Conservation (phyloP, 495 filamentous ascomycete genomes). For the Aspergillus coremiiformis region DNA sequence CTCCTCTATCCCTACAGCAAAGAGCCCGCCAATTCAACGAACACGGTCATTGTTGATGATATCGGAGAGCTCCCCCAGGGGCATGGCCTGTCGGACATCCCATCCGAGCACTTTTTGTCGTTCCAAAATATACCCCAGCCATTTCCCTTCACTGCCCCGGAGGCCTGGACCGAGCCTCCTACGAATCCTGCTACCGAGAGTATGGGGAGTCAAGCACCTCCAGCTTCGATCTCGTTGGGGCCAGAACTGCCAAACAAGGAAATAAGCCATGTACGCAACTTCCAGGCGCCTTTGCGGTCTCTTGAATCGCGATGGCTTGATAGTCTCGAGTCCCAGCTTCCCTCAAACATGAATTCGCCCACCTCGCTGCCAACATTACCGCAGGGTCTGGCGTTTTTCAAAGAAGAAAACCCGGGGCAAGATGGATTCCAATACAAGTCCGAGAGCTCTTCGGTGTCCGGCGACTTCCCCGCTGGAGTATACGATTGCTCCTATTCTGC, state of each 20-base stretch:
- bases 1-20: slow-evolving; percentile 37
- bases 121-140: slow-evolving; percentile 31
- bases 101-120: slow-evolving; percentile 26
- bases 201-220: slow-evolving; percentile 13
- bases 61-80: slow-evolving; percentile 28
- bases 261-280: slow-evolving; percentile 14
- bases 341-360: slow-evolving; percentile 25
- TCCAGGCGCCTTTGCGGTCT: slow-evolving; percentile 26
- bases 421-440: slow-evolving; percentile 37
- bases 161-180: slow-evolving; percentile 26
- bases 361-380: slow-evolving; percentile 18
- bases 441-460: slow-evolving; percentile 35
- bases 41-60: slow-evolving; percentile 39
- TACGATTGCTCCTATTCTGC: slow-evolving; percentile 35
- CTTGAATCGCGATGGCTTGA: slow-evolving; percentile 36
- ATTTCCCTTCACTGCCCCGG: slow-evolving; percentile 26
- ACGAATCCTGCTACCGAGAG: slow-evolving; percentile 16
- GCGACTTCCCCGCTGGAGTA: slow-evolving; percentile 24
- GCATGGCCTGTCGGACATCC: slow-evolving; percentile 28
- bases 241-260: slow-evolving; percentile 21
- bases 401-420: slow-evolving; percentile 16
- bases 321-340: slow-evolving; percentile 31
- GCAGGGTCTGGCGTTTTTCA: slow-evolving; percentile 12
- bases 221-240: slow-evolving; percentile 20
- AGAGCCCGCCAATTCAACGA: slow-evolving; percentile 18